Conservation (phyloP, 805 yeast species). For the Ogataea pini region DNA sequence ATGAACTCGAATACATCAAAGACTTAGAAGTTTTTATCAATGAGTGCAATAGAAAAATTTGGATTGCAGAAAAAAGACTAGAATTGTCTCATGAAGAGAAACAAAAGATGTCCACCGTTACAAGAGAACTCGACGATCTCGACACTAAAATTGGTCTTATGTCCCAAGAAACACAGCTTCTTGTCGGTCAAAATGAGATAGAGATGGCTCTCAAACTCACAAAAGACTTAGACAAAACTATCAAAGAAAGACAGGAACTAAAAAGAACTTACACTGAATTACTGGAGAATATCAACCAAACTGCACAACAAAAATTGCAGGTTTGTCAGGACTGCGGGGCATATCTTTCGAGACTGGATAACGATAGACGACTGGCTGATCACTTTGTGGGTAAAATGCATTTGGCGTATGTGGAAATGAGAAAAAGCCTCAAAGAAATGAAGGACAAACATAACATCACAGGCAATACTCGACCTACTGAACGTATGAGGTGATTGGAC, state of each 20-base stretch:
- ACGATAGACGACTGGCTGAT: conserved; percentile 84
- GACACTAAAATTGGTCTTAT: conserved; percentile 66
- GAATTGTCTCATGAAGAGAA: conserved; percentile 69
- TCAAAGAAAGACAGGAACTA: conserved; percentile 49
- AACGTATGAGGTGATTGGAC: neutral
- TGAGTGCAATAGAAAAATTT: conserved; percentile 68
- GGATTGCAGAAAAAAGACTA: conserved; percentile 60
- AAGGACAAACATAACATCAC: conserved; percentile 23
- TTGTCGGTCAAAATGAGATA: conserved; percentile 51
- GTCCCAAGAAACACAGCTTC: conserved; percentile 61
- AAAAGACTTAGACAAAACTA: conserved; percentile 45
- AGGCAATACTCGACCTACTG: neutral
- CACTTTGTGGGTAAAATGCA: conserved; percentile 90
- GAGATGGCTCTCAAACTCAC: conserved; percentile 53
- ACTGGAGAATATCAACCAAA: conserved; percentile 74
- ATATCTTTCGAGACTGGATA: conserved; percentile 79
- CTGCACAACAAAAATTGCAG: conserved; percentile 87
- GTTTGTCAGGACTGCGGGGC: conserved; percentile 92
- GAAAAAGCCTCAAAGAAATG: conserved; percentile 51
- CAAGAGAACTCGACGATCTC: conserved; percentile 57
- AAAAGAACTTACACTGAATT: conserved; percentile 59
- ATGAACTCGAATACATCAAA: conserved; percentile 49
- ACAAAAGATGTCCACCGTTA: conserved; percentile 27
- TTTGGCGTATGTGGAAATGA: conserved; percentile 75
- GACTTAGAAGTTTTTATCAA: conserved; percentile 53